Conservation (phyloP, 1,284 basidiomycete genomes). For the Pseudozyma sp. region DNA sequence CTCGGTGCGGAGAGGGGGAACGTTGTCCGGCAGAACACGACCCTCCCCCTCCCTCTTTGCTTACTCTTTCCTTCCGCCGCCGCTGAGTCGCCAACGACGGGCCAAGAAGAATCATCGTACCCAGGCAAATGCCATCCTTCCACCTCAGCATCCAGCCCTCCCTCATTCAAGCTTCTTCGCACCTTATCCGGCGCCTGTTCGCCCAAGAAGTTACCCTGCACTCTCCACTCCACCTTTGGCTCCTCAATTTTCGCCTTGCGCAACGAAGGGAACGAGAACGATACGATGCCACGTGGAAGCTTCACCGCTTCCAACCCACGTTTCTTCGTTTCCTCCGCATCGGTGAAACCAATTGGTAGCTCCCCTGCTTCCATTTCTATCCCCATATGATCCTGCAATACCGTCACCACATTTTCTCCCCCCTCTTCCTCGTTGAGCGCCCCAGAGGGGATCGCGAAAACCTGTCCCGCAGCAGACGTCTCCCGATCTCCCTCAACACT, state of each 20-base stretch:
- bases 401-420: slow-evolving; percentile 78
- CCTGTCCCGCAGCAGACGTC: slow-evolving; percentile 40
- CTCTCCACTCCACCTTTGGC: slow-evolving; percentile 76
- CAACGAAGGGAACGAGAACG: slow-evolving; percentile 73
- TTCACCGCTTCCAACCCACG: slow-evolving; percentile 71
- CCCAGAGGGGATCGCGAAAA: slow-evolving; percentile 73
- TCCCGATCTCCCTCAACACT: slow-evolving; percentile 70
- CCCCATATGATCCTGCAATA: slow-evolving; percentile 83
- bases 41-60: slow-evolving; percentile 71
- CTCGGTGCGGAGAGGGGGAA: slow-evolving; percentile 73
- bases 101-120: slow-evolving; percentile 77
- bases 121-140: slow-evolving; percentile 83
- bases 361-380: slow-evolving; percentile 72
- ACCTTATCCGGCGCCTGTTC: slow-evolving; percentile 80
- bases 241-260: slow-evolving; percentile 5
- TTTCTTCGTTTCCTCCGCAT: not conserved
- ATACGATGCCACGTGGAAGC: slow-evolving; percentile 80
- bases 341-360: slow-evolving; percentile 35
- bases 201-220: slow-evolving; percentile 83
- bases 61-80: no score
- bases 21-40: slow-evolving; percentile 79
- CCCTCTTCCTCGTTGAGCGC: slow-evolving; percentile 71
- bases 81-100: slow-evolving; percentile 71
- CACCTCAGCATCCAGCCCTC: slow-evolving; percentile 81
- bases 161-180: slow-evolving; percentile 80